phyloP scores from a whole-genome alignment of 164 flowering plant species.

The Hamamelis virginiana region DNA sequence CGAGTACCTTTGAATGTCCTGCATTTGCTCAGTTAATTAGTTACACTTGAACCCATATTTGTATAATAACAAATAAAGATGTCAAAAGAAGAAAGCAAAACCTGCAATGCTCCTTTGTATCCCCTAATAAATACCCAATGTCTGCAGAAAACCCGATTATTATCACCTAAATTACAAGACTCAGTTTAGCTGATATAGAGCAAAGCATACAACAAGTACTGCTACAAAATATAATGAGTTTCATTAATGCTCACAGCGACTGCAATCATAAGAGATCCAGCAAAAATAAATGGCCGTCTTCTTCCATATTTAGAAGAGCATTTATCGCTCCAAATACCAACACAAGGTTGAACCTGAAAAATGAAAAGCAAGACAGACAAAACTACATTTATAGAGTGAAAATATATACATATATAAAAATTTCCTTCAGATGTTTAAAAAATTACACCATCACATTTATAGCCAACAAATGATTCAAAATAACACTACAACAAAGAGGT shows the following conservation, averaged over 20 bases:
- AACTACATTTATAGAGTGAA: not conserved
- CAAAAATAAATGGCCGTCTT: conserved; percentile 88
- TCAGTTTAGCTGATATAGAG: conserved; percentile 30
- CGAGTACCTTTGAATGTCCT: conserved; percentile 93
- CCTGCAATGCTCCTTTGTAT: conserved; percentile 95
- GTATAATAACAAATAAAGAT: conserved; percentile 2
- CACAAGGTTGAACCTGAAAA: conserved; percentile 97
- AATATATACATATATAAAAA: not conserved
- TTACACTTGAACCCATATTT: conserved; percentile 3
- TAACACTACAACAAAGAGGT: not conserved
- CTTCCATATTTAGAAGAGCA: conserved; percentile 96
- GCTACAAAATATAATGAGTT: not conserved
- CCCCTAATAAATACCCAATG: conserved; percentile 94
- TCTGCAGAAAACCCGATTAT: conserved; percentile 99
- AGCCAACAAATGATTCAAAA: not conserved
- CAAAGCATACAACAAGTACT: not conserved
- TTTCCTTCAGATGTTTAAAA: not conserved
- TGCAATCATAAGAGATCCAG: conserved; percentile 87
- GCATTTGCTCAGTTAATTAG: conserved; percentile 27
- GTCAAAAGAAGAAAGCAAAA: conserved; percentile 18
- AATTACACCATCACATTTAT: not conserved
- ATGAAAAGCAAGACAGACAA: conserved; percentile 2
- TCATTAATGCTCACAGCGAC: conserved; percentile 61
- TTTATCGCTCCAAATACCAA: conserved; percentile 99
- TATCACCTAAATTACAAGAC: conserved; percentile 71